Base-by-base conservation (phyloP, 208 protist genomes). In the Willaertia magna region DNA sequence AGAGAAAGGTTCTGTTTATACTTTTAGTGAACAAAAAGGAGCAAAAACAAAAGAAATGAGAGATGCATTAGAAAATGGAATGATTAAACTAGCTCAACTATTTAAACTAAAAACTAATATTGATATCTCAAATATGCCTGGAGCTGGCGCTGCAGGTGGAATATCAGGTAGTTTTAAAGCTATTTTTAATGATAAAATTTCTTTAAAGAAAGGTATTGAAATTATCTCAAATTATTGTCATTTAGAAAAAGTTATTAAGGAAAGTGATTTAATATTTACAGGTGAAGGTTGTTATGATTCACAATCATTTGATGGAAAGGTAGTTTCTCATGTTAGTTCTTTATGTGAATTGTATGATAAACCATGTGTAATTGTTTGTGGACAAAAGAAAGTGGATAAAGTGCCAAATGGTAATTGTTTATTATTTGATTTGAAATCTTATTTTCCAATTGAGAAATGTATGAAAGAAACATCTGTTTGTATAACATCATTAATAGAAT, bases 11-110 rank as follows among this genome's bases (percentile, higher is more conserved):
- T 46, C 79, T 30, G 48, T 59, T 9, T n/a, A 40, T 61, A 61
- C 34, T 22, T 84, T 84, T n/a, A 30, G 30, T n/a, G 61, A 84
- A 48, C 79, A 84, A 44, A 84, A 84, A 43, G 79, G 79, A 84
- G 47, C 14, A 9, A 40, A 26, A 26, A 44, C 26, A 26, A 3
- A 59, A 61, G 30, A 52, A 44, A 4, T 44, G 3, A 16, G 47
- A 61, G 47, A 61, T 26, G 44, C 30, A 6, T 44, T 84, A n/a
- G 79, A 84, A n/a, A 61, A 40, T 12, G 79, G 47, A 43, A 84
- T 84, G 79, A 40, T 44, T 22, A 12, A 59, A 46, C 3, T 84
- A 26, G n/a, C 26, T 18, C 0, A 44, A 20, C 20, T 84, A n/a
- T 40, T 61, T 14, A 0, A 59, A 61, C 0, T 44, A 40, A 42